Conservation (phyloP, 495 filamentous ascomycete genomes). For the Lasiosphaeris hirsuta region DNA sequence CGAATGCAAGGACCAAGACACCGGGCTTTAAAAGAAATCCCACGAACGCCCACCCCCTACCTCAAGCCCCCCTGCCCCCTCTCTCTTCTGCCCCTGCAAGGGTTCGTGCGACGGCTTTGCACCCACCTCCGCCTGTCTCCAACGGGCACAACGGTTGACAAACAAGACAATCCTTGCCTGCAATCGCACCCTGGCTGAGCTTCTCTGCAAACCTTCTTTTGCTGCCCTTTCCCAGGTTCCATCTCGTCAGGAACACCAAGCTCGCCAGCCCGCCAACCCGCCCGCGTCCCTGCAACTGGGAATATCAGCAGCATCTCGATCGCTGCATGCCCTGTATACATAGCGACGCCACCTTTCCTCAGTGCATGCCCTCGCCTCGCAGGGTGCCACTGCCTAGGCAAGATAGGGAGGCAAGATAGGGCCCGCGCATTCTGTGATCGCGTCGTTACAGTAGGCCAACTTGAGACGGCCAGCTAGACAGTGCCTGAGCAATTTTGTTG, state of each 20-base stretch:
- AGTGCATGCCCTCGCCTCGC: too few species aligned
- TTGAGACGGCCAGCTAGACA: too few species aligned
- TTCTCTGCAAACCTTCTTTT: slow-evolving; percentile 11
- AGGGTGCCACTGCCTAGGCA: too few species aligned
- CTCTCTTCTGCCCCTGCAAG: slow-evolving; percentile 14
- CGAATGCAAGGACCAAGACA: slow-evolving; percentile 23
- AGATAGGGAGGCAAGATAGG: too few species aligned
- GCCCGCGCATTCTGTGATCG: too few species aligned
- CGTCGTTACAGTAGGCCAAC: too few species aligned
- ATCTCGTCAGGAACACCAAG: slow-evolving; percentile 3
- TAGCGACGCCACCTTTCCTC: background rate
- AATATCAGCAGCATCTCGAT: background rate
- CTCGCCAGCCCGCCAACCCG: too few species aligned
- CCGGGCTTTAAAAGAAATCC: slow-evolving; percentile 19
- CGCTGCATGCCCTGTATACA: slow-evolving; percentile 6
- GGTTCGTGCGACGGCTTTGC: slow-evolving; percentile 9
- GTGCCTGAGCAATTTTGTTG: too few species aligned
- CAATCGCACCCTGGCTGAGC: slow-evolving; percentile 11
- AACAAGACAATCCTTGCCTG: slow-evolving; percentile 21
- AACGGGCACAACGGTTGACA: slow-evolving; percentile 25
- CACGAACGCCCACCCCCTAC: slow-evolving; percentile 17
- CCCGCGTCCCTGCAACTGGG: background rate
- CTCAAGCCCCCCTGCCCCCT: slow-evolving; percentile 9
- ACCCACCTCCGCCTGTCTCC: slow-evolving; percentile 9
- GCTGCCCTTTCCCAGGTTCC: slow-evolving; percentile 6